These are phyloP conservation scores for Nitzschia sp. DNA, from an alignment of 108 stramenopile genomes.

Conservation along the genomic window DNA sequence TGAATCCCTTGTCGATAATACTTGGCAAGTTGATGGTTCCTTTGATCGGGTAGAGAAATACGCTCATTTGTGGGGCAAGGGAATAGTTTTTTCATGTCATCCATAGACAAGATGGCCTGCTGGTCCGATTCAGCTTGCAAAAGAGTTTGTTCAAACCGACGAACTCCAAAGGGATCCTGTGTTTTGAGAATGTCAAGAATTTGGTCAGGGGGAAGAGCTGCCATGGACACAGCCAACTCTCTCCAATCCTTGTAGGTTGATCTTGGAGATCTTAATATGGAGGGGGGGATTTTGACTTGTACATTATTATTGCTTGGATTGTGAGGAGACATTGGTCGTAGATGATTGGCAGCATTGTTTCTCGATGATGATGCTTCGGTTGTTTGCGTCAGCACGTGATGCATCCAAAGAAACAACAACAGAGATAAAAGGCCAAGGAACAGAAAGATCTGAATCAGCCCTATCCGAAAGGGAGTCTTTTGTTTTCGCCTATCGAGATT, in stretches of 20 bases:
- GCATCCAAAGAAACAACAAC: too few relatives aligned
- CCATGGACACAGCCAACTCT: conserved; percentile 52
- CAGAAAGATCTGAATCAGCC: too few relatives aligned
- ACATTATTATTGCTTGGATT: too few relatives aligned
- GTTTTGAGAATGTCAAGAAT: conserved; percentile 41
- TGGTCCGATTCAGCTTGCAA: conserved; percentile 53
- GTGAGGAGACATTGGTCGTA: too few relatives aligned
- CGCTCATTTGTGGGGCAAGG: conserved; percentile 68
- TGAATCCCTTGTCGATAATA: conserved; percentile 51
- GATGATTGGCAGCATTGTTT: too few relatives aligned
- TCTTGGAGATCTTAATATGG: background rate
- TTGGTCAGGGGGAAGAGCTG: conserved; percentile 46
- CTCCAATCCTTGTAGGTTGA: conserved; percentile 39
- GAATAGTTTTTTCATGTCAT: conserved; percentile 59
- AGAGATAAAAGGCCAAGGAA: too few relatives aligned
- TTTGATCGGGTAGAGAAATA: conserved; percentile 72
- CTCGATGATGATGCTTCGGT: too few relatives aligned
- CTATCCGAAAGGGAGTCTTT: too few relatives aligned
- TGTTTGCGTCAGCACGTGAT: too few relatives aligned
- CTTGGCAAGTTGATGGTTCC: conserved; percentile 47
- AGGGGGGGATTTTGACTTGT: too few relatives aligned
- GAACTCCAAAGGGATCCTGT: conserved; percentile 73
- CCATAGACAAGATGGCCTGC: conserved; percentile 31
- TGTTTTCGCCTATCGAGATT: too few relatives aligned
- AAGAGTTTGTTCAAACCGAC: conserved; percentile 53